Base-by-base conservation (phyloP, 345 rosid species). In the Draba incana region DNA sequence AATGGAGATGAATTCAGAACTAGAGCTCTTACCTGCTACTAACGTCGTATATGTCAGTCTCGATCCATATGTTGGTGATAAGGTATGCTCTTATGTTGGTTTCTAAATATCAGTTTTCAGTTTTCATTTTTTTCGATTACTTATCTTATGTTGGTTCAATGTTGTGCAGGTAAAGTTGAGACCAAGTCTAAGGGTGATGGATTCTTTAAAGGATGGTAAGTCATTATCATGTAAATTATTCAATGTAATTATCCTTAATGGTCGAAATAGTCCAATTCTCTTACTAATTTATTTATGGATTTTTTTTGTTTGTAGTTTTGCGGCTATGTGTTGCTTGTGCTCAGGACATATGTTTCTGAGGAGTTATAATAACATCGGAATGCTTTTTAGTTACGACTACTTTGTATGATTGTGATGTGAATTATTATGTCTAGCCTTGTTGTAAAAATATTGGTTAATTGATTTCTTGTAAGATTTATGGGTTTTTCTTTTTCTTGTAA, bases 251-350 rank as follows among this genome's bases (percentile, higher is more conserved):
- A 57, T 24, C 23, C 15, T 38, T 46, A 24, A 14, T 35, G 20
- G 20, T 20, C 20, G 1, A 20, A 20, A 20, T 20, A 20, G 20
- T 20, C 20, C 20, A 20, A 20, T 20, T 20, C 20, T 20, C 20
- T 20, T 20, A 20, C 20, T 20, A 20, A 20, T 20, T 20, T 20
- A 20, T 20, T 20, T 20, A 20, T 20, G 20, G 20, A 20, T 20
- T 20, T 20, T 20, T 20, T 60, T 33, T 71, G 39, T 30, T 51
- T 74, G 38, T 38, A 74, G 77, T 66, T 72, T 74, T 52, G 77
- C 72, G 2, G 78, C 78, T 15, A 60, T 75, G 73, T 75, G 78
- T 61, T 75, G 78, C 39, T 68, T 75, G 78, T 30, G 78, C 74
- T 37, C 2, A 68, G 39, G 78, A 75, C 58, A 55, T 62, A 13